Evolutionary conservation across 768 basidiomycete genomes (phyloP), one percentile per base, ranked within the genome.

Genomic region (Rickenella mellea): DNA sequence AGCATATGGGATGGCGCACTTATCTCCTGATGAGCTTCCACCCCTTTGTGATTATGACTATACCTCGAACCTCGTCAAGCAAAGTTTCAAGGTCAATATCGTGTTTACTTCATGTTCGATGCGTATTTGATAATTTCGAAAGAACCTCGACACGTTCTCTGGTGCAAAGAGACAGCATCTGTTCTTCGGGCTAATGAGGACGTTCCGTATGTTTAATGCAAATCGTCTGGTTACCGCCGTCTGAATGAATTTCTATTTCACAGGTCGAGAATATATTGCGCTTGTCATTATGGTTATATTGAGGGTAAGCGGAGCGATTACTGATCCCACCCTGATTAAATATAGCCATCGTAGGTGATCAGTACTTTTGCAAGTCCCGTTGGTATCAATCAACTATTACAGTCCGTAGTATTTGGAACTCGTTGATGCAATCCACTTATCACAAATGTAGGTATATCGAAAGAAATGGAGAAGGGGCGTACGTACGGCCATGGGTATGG

Each of bases 401-500:
- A 40, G 65, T 65, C 54, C 35, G 56, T 41, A 22, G 9, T 12
- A 22, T 27, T 11, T 24, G 14, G 14, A 35, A 15, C 24, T 15
- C 25, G 2, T 20, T 8, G n/a, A n/a, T n/a, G 29, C 1, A 28
- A 24, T 6, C 7, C 35, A 11, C 26, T 30, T n/a, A 15, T 21
- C 14, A 17, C 41, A 8, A 19, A 27, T 65, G 25, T 39, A 49
- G 29, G 54, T 50, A 40, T 63, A 69, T 48, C 50, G 69, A 17
- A 65, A 71, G 46, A 58, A 55, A n/a, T 21, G 68, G 65, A 2
- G 47, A 64, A 35, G 56, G 50, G 19, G 58, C 65, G 8, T 48
- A 50, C 6, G 46, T 71, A 37, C 60, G 63, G n/a, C 73, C 74
- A 0, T 71, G 71, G 62, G 62, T 76, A 7, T 74, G 72, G 70